Percentiles rank a stretch among this genome's conserved stretches.
Conservation (phyloP, 2,329 filamentous ascomycete species). For the Calcarisporium arbuscula region DNA sequence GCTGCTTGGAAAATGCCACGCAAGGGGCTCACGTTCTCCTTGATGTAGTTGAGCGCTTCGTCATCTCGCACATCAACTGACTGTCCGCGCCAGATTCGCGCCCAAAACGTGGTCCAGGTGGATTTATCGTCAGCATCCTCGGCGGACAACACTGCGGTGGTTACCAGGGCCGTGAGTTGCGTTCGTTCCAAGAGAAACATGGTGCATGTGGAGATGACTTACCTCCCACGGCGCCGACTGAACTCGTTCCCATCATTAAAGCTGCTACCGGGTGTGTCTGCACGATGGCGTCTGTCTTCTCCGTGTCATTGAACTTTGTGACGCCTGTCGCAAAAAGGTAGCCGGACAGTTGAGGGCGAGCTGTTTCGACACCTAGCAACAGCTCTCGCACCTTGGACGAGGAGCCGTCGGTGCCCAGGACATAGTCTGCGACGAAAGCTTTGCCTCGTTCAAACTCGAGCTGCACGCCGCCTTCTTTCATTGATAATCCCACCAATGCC, state of each 20-base stretch:
- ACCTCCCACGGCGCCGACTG: conserved; percentile 23
- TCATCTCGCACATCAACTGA: conserved; percentile 22
- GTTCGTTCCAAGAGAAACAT: too few species aligned
- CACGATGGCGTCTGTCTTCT: conserved; percentile 19
- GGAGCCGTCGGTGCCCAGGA: conserved; percentile 28
- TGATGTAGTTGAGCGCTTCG: conserved; percentile 27
- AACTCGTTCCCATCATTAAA: conserved; percentile 21
- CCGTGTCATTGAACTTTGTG: conserved; percentile 16
- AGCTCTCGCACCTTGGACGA: conserved; percentile 24
- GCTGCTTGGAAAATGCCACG: conserved; percentile 24
- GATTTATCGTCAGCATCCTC: conserved; percentile 15
- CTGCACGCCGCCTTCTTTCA: conserved; percentile 8
- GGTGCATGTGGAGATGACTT: too few species aligned
- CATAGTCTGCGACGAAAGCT: conserved; percentile 9
- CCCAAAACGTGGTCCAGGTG: conserved; percentile 27
- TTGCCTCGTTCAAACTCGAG: conserved; percentile 19
- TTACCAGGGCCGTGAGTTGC: too few species aligned
- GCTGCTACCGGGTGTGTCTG: conserved; percentile 24
- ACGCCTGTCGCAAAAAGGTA: conserved; percentile 24
- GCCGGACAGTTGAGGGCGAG: conserved; percentile 17
- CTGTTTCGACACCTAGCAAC: conserved; percentile 19
- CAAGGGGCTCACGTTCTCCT: conserved; percentile 17
- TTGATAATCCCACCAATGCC: conserved; percentile 9
- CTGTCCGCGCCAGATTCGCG: conserved; percentile 26
- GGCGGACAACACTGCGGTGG: conserved; percentile 13